Evolutionary conservation across 306 rosid species (phyloP).

Genomic region (Cicer arietinum): DNA sequence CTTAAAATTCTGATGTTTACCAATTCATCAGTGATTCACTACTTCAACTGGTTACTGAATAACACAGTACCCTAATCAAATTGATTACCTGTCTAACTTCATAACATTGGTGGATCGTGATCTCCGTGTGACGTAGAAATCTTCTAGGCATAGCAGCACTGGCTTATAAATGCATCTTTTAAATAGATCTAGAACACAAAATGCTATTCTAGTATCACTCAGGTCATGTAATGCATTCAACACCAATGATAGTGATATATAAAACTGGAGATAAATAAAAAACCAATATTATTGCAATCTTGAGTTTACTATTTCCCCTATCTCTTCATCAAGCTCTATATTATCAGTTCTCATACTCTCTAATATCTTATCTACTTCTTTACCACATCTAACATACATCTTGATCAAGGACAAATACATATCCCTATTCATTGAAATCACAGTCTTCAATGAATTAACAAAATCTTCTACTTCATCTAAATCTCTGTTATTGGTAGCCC

Average conservation of each 20-base stretch:
- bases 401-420: conserved; percentile 59
- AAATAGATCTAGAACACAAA: conserved; percentile 4
- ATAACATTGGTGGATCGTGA: background rate
- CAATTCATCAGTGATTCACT: background rate
- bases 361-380: conserved; percentile 51
- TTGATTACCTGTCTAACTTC: no score
- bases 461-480: conserved; percentile 59
- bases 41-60: background rate
- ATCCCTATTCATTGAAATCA: conserved; percentile 56
- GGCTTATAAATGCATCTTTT: background rate
- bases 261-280: background rate
- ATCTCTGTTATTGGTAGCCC: conserved; percentile 55
- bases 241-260: background rate
- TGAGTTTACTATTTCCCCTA: conserved; percentile 47
- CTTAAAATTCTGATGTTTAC: background rate
- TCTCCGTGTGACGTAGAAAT: background rate
- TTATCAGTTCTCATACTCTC: conserved; percentile 55
- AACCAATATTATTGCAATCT: background rate
- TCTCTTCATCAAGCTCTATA: conserved; percentile 55
- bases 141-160: background rate
- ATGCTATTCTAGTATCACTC: conserved; percentile 7
- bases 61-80: background rate
- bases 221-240: background rate
- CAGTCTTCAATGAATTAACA: conserved; percentile 56
- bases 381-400: conserved; percentile 54